These are phyloP conservation scores for Pythium dissimile DNA, from an alignment of 352 stramenopile species.

Conservation along the genomic window DNA sequence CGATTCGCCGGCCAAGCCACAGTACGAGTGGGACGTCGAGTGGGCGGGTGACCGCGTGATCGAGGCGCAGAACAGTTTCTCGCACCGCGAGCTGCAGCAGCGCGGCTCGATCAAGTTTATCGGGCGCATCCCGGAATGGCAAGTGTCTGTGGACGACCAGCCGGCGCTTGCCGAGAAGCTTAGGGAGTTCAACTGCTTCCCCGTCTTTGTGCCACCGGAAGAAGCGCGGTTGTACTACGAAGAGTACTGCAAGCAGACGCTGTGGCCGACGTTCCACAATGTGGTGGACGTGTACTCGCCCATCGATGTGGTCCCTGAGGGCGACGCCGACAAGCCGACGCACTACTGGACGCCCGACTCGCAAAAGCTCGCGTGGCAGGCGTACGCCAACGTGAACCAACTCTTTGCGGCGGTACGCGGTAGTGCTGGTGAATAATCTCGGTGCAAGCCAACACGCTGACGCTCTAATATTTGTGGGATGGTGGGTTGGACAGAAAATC, in stretches of 20 bases:
- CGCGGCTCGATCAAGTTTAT: conserved; percentile 73
- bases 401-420: conserved; percentile 67
- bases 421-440: no score
- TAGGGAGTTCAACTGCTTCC: conserved; percentile 59
- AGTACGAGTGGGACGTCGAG: conserved; percentile 45
- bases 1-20: neutral
- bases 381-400: conserved; percentile 95
- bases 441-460: conserved; percentile 83
- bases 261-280: conserved; percentile 98
- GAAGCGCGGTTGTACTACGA: conserved; percentile 81
- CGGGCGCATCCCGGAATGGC: conserved; percentile 49
- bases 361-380: conserved; percentile 85
- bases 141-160: conserved; percentile 50
- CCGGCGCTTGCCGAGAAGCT: conserved; percentile 44
- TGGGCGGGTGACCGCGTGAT: conserved; percentile 76
- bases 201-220: conserved; percentile 49
- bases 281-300: conserved; percentile 89
- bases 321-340: conserved; percentile 23
- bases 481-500: conserved; percentile 33
- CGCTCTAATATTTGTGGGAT: conserved; percentile 26
- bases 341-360: conserved; percentile 62
- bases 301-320: conserved; percentile 58
- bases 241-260: conserved; percentile 95
- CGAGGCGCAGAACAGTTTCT: conserved; percentile 72
- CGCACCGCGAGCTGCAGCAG: conserved; percentile 64